Conservation (phyloP, 306 rosid genomes). For the Vigna radiata region DNA sequence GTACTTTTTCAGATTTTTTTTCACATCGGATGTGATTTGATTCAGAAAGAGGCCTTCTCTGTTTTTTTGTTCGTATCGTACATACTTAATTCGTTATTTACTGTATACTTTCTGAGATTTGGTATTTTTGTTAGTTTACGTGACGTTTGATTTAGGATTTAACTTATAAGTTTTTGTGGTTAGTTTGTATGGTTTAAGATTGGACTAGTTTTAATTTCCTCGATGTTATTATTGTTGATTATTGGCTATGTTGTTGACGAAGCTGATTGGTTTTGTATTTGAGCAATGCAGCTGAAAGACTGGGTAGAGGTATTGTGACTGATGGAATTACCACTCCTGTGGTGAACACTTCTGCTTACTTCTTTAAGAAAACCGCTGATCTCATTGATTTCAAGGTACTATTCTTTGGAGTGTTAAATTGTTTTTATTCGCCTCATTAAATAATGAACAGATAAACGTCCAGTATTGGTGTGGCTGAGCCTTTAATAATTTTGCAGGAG, state of each 20-base stretch:
- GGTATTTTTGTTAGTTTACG: not conserved
- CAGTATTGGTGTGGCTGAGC: not conserved
- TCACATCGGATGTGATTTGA: not conserved
- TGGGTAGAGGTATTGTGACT: conserved; percentile 87
- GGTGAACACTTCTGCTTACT: conserved; percentile 93
- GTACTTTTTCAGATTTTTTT: not conserved
- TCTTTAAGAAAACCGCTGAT: conserved; percentile 80
- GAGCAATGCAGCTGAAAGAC: conserved; percentile 76
- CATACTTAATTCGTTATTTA: not conserved
- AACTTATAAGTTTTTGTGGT: not conserved
- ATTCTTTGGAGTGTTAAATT: not conserved
- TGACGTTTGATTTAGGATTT: not conserved
- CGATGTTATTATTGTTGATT: not conserved
- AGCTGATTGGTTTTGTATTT: conserved; percentile 42
- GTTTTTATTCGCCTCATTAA: not conserved
- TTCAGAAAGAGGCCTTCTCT: not conserved
- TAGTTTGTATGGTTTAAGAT: not conserved
- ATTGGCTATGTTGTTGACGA: conserved; percentile 24
- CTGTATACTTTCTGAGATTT: not conserved
- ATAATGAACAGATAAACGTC: not conserved
- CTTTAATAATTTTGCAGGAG: conserved; percentile 60
- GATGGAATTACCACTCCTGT: conserved; percentile 97
- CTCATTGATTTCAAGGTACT: conserved; percentile 92
- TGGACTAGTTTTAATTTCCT: not conserved
- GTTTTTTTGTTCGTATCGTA: not conserved